phyloP scores from a whole-genome alignment of 805 yeast genomes.

The Clavispora phyllophila region DNA sequence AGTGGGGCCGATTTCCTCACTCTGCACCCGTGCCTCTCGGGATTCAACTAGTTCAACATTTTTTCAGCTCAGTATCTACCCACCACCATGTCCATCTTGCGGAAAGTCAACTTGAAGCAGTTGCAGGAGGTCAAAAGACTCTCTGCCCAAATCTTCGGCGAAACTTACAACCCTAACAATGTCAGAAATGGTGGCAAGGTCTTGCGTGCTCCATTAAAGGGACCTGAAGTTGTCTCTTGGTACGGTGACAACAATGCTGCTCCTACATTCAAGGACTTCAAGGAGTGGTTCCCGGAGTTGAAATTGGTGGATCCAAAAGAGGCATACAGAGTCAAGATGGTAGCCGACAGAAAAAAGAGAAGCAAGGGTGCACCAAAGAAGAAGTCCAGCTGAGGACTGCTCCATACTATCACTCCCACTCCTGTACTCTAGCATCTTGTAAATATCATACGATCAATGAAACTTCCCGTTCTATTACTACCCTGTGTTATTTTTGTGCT shows the following conservation, averaged over 20 bases:
- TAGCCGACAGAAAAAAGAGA: constrained; percentile 67
- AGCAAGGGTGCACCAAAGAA: constrained; percentile 87
- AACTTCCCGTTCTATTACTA: neutral
- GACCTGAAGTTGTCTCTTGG: constrained; percentile 64
- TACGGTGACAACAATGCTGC: constrained; percentile 67
- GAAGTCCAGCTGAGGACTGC: constrained; percentile 27
- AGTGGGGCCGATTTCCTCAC: neutral
- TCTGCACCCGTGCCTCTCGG: constrained; percentile 1
- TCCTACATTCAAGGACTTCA: constrained; percentile 58
- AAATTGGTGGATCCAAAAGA: constrained; percentile 64
- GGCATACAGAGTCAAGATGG: constrained; percentile 61
- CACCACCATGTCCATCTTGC: neutral
- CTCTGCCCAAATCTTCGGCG: constrained; percentile 63
- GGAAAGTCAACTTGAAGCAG: constrained; percentile 4
- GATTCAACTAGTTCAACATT: neutral
- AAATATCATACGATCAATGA: neutral
- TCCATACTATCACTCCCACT: neutral
- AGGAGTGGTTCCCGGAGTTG: constrained; percentile 45
- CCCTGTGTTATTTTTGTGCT: neutral
- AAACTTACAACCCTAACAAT: constrained; percentile 61
- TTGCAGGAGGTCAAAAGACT: constrained; percentile 53
- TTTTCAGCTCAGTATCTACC: neutral
- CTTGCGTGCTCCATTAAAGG: constrained; percentile 62
- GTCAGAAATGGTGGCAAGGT: constrained; percentile 71
- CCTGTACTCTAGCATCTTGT: neutral